Evolutionary conservation across 495 filamentous ascomycete genomes (phyloP).

Genomic region (Rostrohypoxylon terebratum): DNA sequence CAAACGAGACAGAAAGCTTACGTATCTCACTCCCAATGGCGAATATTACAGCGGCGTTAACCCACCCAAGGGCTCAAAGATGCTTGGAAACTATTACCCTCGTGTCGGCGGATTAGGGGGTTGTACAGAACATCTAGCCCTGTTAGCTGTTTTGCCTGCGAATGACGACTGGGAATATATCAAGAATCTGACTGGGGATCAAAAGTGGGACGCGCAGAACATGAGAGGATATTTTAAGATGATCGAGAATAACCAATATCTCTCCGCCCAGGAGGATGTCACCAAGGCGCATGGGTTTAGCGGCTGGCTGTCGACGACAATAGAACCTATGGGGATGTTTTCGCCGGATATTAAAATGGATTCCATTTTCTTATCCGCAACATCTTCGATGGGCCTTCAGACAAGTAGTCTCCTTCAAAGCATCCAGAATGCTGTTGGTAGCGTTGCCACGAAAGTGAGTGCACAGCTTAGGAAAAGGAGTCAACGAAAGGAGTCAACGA

Average conservation of each 20-base stretch:
- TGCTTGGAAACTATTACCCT: slow-evolving; percentile 63
- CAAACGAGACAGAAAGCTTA: slow-evolving; percentile 57
- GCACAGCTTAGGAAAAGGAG: background rate
- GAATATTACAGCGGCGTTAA: slow-evolving; percentile 52
- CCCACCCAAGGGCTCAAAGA: slow-evolving; percentile 56
- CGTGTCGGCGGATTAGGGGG: slow-evolving; percentile 62
- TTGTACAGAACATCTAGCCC: slow-evolving; percentile 63
- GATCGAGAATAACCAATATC: slow-evolving; percentile 68
- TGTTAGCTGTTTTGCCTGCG: slow-evolving; percentile 56
- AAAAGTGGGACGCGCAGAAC: slow-evolving; percentile 57
- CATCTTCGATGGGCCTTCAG: slow-evolving; percentile 61
- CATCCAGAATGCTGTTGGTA: slow-evolving; percentile 16
- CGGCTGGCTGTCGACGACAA: slow-evolving; percentile 67
- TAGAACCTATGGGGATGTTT: slow-evolving; percentile 61
- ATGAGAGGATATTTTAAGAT: slow-evolving; percentile 64
- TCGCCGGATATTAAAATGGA: slow-evolving; percentile 65
- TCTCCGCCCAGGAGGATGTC: slow-evolving; percentile 42
- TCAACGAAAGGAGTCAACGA: background rate
- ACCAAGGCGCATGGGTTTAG: slow-evolving; percentile 64
- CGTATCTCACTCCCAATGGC: slow-evolving; percentile 51
- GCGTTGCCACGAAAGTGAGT: slow-evolving; percentile 21
- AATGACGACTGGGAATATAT: slow-evolving; percentile 63
- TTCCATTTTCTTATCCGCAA: slow-evolving; percentile 62
- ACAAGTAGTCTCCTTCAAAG: slow-evolving; percentile 14
- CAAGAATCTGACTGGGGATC: slow-evolving; percentile 61